These are phyloP conservation scores for Phytophthora syringae DNA, from an alignment of 352 stramenopile genomes.

Conservation along the genomic window DNA sequence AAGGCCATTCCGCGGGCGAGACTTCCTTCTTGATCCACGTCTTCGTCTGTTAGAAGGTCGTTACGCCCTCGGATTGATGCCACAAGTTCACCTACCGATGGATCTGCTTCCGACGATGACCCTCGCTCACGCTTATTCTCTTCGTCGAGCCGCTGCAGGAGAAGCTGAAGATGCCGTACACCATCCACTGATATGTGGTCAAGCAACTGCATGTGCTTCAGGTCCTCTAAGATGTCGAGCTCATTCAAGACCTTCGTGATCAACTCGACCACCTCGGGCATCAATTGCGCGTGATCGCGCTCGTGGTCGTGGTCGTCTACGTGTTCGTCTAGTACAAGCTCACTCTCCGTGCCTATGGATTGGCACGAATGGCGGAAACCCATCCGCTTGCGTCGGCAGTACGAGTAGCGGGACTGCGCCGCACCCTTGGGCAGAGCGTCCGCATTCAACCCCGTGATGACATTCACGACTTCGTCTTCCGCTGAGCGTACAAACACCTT, in stretches of 20 bases:
- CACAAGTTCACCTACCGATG: slow-evolving; percentile 41
- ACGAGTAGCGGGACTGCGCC: slow-evolving; percentile 67
- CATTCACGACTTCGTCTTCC: slow-evolving; percentile 79
- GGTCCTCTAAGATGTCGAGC: slow-evolving; percentile 76
- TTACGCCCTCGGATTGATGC: slow-evolving; percentile 23
- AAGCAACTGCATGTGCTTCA: slow-evolving; percentile 85
- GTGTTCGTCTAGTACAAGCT: slow-evolving; percentile 43
- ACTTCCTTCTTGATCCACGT: slow-evolving; percentile 57
- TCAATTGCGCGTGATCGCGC: slow-evolving; percentile 41
- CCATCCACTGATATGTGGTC: slow-evolving; percentile 86
- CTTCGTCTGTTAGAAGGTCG: slow-evolving; percentile 33
- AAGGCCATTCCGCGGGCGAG: slow-evolving; percentile 58
- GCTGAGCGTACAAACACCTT: slow-evolving; percentile 88
- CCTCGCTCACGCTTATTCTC: slow-evolving; percentile 12
- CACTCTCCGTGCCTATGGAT: slow-evolving; percentile 66
- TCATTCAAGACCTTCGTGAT: slow-evolving; percentile 78
- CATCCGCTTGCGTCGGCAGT: slow-evolving; percentile 78
- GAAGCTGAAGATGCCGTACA: slow-evolving; percentile 67
- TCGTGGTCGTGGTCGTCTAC: slow-evolving; percentile 48
- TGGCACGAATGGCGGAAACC: slow-evolving; percentile 79
- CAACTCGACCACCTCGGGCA: slow-evolving; percentile 75
- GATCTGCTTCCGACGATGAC: slow-evolving; percentile 10
- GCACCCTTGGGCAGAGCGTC: slow-evolving; percentile 77
- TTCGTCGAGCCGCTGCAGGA: slow-evolving; percentile 53
- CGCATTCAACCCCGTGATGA: slow-evolving; percentile 73